Evolutionary conservation across 257 asterid species (phyloP), one percentile per base, ranked within the genome.

Genomic region (Solanum lignicaule): DNA sequence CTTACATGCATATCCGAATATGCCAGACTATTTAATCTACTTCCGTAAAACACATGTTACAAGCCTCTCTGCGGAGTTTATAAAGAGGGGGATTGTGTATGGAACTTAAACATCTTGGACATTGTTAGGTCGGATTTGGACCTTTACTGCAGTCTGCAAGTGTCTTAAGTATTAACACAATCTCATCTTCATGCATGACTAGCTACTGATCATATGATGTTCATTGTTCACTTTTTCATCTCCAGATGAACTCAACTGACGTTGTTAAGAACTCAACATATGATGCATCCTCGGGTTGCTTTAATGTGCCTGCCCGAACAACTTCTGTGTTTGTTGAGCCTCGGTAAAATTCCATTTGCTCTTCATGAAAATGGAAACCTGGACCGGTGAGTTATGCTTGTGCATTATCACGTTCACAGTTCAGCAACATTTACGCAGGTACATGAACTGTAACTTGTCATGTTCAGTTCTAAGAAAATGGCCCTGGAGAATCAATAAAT

Each of bases 291-390:
- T 89, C 90, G 9, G 98, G 98, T 60, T 89, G 95, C 83, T 95
- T 97, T 90, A 89, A 86, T 27, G 92, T 97, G 86, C 98, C 99
- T 35, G 84, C 92, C 7, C 92, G 98, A 90, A 97, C 98, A 18
- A 90, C 97, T 6, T 88, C 98, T 5, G 98, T 97, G 86, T 97
- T 94, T 46, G 94, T 95, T 39, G 94, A 95, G 85, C 90, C 89
- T 85, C 95, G 98, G 72, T 23, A 82, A 10, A 82, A 48, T 48
- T 25, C 20, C 11, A 0, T 79, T 79, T 79, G 21, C 31, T 25
- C 1, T 79, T 79, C 68, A 46, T 29, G 27, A 16, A 81, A 46
- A 29, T 4, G 69, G 38, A 10, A 31, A 31, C 86, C 86, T 18
- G 86, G 68, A 29, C 0, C 20, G 15, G 43, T 18, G 68, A 48